Evolutionary conservation across 2,329 filamentous ascomycete species (phyloP), one percentile per base, ranked within the genome.

Genomic region (Colletotrichum echinochloae): DNA sequence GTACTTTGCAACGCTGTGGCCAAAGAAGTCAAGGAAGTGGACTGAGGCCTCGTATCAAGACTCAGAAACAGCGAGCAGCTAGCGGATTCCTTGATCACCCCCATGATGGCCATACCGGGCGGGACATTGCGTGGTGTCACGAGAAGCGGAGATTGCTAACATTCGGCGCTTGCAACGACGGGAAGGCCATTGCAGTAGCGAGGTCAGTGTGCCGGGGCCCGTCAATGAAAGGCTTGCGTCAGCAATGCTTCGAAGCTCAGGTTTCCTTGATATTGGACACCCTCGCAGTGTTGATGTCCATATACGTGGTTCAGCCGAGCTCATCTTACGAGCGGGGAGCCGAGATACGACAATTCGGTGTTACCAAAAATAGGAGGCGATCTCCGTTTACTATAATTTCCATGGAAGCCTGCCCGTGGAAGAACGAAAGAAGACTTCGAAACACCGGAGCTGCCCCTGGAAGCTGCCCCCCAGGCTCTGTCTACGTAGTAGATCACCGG

Each of bases 1-100:
- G 95, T 97, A 75, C 84, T 98, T 73, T 97, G 88, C 77, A 88
- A 90, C 78, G 89, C 88, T 16, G 81, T 88, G 46, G 87, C 88
- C 48, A 85, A 80, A 73, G 85, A 89, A 75, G 82, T 88, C 35
- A 81, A 81, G 70, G 79, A 83, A 57, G 76, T 83, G 73, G 80
- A 79, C 66, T 83, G 74, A 79, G 62, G n/a, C 30, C 5, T 49
- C 28, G 8, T 30, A 18, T 23, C 1, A 23, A 55, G 5, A 55
- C 26, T 26, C 51, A 28, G 23, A n/a, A 14, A 2, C 46, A 33
- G n/a, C n/a, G 11, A 23, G 1, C 2, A 37, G 35, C 37, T 14
- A 20, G 37, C 20, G 41, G 18, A 18, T 44, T 28, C 26, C 16
- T n/a, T 41, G 20, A 35, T 51, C 52, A n/a, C 12, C 49, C n/a